Base-by-base conservation (phyloP, 768 basidiomycete genomes). In the Pisolithus albus region DNA sequence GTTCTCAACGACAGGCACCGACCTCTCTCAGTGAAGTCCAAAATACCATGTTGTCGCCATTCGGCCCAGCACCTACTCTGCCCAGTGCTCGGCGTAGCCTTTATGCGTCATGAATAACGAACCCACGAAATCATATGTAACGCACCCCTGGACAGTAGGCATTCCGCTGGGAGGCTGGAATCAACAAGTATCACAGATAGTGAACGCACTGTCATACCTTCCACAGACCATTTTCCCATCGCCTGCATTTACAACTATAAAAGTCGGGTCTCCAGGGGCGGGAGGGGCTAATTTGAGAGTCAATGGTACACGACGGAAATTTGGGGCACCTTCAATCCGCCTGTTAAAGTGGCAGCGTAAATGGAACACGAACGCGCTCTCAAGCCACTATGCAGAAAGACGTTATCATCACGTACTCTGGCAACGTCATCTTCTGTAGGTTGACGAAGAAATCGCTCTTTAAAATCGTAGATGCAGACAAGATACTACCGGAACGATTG, bases 1-100 rank as follows among this genome's bases (percentile, higher is more conserved):
- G 48, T 11, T 36, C 13, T 46, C 1, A 5, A 13, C 16, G 53
- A 23, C 10, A 32, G n/a, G 26, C 47, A 55, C 70, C 51, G 47
- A 86, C 90, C 73, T 97, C 93, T 63, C 96, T 79, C 52, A 99
- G 67, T 0, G 90, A 94, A n/a, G 93, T 97, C 96, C 96, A 98
- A 54, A 81, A 84, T 13, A 93, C 86, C 56, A 67, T 78, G 52
- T 89, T 86, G 23, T 70, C 61, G 1, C 92, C 92, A n/a, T 79
- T 74, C 13, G 86, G 84, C 7, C 81, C 82, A 4, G 94, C 96
- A 55, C 86, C 78, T 44, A 98, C 88, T 52, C 88, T 76, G 19
- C 76, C 69, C 41, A 98, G 69, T 3, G 92, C 92, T 52, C 82
- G 76, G 49, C 90, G 81, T 52, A 96, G 71, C 7, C 92, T 24